Base-by-base conservation (phyloP, 2,329 filamentous ascomycete species). In the Chaetomium sp. region DNA sequence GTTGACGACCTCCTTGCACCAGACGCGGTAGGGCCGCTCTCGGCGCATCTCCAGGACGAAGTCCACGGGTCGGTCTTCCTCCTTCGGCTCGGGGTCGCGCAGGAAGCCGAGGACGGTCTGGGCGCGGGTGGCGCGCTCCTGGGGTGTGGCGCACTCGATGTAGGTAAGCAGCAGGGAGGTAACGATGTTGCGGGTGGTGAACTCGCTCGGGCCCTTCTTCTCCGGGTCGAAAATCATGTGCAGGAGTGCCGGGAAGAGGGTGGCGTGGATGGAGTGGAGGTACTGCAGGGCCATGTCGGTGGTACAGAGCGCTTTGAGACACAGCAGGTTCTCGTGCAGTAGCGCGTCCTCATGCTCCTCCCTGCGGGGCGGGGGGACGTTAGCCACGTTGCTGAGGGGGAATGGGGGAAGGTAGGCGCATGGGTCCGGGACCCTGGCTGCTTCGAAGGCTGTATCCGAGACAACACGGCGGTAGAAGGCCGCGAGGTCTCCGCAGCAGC, bases 211-310 rank as follows among this genome's bases (percentile, higher is more conserved):
- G 0, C 95, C 95, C 76, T 98, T 98, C 81, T 93, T 96, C 75
- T 98, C 94, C n/a, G 96, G 92, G 72, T 97, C 93, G 72, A 98
- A 98, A 49, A 98, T 83, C 89, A 98, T 93, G 65, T 86, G 86
- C 55, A 98, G 79, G 55, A 99, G 81, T 29, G 91, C 91, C 1
- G 94, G 92, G 73, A 98, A 97, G 9, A 99, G 83, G 0, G 89
- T 89, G 6, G 83, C 81, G 70, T 96, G 92, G 64, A 97, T 91
- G 10, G 87, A 86, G 69, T 91, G 85, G 8, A 99, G 85, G 73
- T 94, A 91, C 69, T 90, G 86, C 72, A 97, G 83, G 1, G 93
- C 95, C 42, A 92, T 84, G 19, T 91, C 93, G 1, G 94, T 97
- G 1, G 95, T 99, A 74, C 92, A 96, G 2, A 98, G 84, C 0